Evolutionary conservation across 352 stramenopile species (phyloP).

Genomic region (Pythium monospermum): DNA sequence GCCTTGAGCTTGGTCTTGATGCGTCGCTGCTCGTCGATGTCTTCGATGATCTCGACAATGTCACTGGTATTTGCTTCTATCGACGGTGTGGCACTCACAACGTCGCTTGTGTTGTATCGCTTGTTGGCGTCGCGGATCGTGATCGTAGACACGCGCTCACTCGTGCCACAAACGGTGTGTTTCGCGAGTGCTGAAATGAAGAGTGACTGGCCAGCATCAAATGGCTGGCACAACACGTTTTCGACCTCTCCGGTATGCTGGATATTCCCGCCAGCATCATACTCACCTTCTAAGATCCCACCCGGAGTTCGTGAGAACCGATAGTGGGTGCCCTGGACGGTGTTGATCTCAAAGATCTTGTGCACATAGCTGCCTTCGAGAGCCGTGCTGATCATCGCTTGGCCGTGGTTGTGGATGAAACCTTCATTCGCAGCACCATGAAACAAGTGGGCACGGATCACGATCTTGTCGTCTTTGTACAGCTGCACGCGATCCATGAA

Average conservation of each 20-base stretch:
- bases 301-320: not conserved
- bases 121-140: slow-evolving; percentile 6
- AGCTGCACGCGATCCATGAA: slow-evolving; percentile 1
- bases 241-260: not conserved
- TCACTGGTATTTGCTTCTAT: too few relatives aligned
- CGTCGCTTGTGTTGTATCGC: not conserved
- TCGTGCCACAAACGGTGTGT: not conserved
- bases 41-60: too few relatives aligned
- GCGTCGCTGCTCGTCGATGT: too few relatives aligned
- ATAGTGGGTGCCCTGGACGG: not conserved
- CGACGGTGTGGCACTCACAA: slow-evolving; percentile 1
- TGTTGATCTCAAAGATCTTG: slow-evolving; percentile 1
- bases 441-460: slow-evolving; percentile 9
- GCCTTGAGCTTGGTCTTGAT: too few relatives aligned
- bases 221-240: slow-evolving; percentile 4
- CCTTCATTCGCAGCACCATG: not conserved
- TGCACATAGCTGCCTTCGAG: slow-evolving; percentile 8
- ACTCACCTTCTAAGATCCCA: not conserved
- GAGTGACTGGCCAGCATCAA: slow-evolving; percentile 5
- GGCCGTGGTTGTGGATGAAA: slow-evolving; percentile 8
- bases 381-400: slow-evolving; percentile 11
- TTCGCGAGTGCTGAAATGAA: slow-evolving; percentile 6
- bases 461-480: slow-evolving; percentile 3
- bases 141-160: slow-evolving; percentile 1
- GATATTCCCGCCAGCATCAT: too few relatives aligned